phyloP scores from a whole-genome alignment of 805 yeast species.

The Ogataea trehaloabstinens region DNA sequence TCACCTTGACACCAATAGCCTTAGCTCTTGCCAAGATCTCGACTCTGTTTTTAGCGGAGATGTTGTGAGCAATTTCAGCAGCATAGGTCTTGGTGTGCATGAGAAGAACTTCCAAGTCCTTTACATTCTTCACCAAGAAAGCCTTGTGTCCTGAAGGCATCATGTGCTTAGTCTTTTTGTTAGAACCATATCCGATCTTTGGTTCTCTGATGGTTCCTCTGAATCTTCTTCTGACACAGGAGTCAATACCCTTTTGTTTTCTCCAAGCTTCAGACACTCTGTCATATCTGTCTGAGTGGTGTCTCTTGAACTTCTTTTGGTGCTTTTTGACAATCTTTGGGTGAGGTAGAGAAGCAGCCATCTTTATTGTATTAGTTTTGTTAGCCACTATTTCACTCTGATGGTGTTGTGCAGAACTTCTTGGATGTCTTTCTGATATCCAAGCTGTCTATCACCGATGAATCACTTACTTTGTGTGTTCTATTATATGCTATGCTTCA shows the following conservation, averaged over 20 bases:
- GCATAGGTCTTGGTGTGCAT: slow-evolving; percentile 98
- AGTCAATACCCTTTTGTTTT: slow-evolving; percentile 99
- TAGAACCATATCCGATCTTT: slow-evolving; percentile 99
- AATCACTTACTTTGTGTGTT: not conserved
- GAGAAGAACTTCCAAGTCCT: slow-evolving; percentile 91
- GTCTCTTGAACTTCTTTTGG: slow-evolving; percentile 99
- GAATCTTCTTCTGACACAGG: slow-evolving; percentile 99
- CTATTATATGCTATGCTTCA: not conserved
- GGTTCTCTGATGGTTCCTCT: slow-evolving; percentile 99
- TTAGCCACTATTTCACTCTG: no score
- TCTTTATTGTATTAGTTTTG: no score
- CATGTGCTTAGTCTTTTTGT: slow-evolving; percentile 97
- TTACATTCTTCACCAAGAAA: slow-evolving; percentile 86
- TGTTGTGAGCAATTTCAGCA: slow-evolving; percentile 99
- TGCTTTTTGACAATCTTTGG: slow-evolving; percentile 99
- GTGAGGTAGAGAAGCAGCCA: slow-evolving; percentile 98
- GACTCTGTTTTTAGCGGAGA: slow-evolving; percentile 98
- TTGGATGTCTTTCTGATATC: no score
- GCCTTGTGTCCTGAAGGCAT: slow-evolving; percentile 98
- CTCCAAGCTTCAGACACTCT: slow-evolving; percentile 99
- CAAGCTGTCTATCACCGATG: no score
- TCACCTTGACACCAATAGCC: slow-evolving; percentile 97
- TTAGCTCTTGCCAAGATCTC: slow-evolving; percentile 94
- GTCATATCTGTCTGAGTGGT: slow-evolving; percentile 99
- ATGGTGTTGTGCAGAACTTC: slow-evolving; percentile 5